A percentile compares a stretch with the other conserved stretches of the same genome.
These are phyloP conservation scores for Fraxinus dipetala DNA, from an alignment of 305 asterid genomes.

Conservation along the genomic window DNA sequence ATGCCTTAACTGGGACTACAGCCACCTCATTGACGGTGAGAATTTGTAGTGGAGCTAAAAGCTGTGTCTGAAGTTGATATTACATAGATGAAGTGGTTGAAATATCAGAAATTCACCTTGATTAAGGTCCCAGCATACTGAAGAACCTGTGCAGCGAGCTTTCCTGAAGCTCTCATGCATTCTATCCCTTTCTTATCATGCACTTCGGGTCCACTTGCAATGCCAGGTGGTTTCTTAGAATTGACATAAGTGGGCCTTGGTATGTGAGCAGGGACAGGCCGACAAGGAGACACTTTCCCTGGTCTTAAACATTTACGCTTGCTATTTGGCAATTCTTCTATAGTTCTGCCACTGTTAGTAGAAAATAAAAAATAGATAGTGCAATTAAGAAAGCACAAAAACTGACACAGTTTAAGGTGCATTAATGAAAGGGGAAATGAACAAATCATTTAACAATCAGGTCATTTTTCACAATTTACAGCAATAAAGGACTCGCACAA, in stretches of 20 bases:
- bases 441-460: not conserved
- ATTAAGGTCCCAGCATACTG: constrained; percentile 89
- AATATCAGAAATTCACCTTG: constrained; percentile 53
- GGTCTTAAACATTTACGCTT: constrained; percentile 64
- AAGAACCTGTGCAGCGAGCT: constrained; percentile 95
- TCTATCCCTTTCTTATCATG: constrained; percentile 81
- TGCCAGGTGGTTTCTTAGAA: constrained; percentile 72
- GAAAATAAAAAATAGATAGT: constrained; percentile 12
- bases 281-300: constrained; percentile 75
- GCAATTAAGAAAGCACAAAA: not conserved
- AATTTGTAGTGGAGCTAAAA: not conserved
- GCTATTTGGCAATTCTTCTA: constrained; percentile 46
- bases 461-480: not conserved
- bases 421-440: not conserved
- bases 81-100: not conserved
- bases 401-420: not conserved
- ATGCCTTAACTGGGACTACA: constrained; percentile 22
- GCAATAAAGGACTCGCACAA: not conserved
- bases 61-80: not conserved
- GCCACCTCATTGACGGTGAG: constrained; percentile 12
- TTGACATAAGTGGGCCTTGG: constrained; percentile 73
- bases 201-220: constrained; percentile 62
- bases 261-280: constrained; percentile 79
- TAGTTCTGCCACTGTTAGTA: constrained; percentile 39
- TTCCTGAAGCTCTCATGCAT: constrained; percentile 94